Conservation (phyloP, 805 yeast species). For the Kodamaea kaohsiungensis region DNA sequence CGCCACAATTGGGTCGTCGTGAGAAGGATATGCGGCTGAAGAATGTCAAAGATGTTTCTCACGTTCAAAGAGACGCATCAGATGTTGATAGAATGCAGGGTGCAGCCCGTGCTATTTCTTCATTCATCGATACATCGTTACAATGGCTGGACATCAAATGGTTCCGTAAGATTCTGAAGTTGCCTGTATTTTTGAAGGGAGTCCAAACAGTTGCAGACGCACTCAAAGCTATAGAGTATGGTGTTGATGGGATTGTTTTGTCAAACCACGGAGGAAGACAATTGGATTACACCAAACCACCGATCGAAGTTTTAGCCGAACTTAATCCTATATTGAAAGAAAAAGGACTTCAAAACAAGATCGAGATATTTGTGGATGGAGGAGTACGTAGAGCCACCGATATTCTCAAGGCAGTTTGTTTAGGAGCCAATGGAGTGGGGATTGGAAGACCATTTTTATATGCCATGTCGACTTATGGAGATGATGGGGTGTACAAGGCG, state of each 20-base stretch:
- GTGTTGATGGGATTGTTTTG: constrained; percentile 62
- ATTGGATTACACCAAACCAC: constrained; percentile 60
- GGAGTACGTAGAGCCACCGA: constrained; percentile 79
- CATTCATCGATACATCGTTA: constrained; percentile 44
- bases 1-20: constrained; percentile 54
- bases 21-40: constrained; percentile 49
- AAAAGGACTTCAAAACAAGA: constrained; percentile 44
- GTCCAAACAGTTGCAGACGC: constrained; percentile 69
- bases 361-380: constrained; percentile 73
- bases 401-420: constrained; percentile 69
- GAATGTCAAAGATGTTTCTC: constrained; percentile 24
- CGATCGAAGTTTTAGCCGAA: constrained; percentile 62
- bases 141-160: constrained; percentile 42
- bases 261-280: constrained; percentile 81
- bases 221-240: constrained; percentile 54
- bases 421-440: constrained; percentile 78
- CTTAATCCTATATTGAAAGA: constrained; percentile 46
- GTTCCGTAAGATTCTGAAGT: constrained; percentile 39
- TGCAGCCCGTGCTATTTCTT: constrained; percentile 33
- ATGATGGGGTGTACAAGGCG: constrained; percentile 66
- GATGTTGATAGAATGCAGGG: constrained; percentile 28
- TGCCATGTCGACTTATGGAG: constrained; percentile 81
- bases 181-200: constrained; percentile 57
- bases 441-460: constrained; percentile 75
- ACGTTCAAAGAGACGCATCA: constrained; percentile 30